phyloP scores from a whole-genome alignment of 2,329 filamentous ascomycete species.

The Sphaceloma murrayae region DNA sequence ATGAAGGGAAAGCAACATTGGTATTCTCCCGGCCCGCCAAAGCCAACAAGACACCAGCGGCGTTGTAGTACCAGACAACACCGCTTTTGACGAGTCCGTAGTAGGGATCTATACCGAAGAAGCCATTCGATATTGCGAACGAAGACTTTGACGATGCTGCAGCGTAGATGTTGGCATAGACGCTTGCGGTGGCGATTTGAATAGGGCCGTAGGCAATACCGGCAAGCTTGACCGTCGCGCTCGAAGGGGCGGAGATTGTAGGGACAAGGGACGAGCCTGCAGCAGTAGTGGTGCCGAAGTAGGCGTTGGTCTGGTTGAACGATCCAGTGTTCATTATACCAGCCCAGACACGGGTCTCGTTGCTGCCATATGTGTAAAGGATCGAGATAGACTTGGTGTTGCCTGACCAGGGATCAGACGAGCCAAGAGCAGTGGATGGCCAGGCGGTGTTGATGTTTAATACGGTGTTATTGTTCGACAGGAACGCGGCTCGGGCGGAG shows the following conservation, averaged over 20 bases:
- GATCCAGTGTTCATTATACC: slow-evolving; percentile 14
- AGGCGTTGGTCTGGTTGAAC: slow-evolving; percentile 14
- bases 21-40: slow-evolving; percentile 12
- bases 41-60: slow-evolving; percentile 7
- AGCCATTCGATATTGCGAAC: neutral
- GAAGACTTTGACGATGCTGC: neutral
- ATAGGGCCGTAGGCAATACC: slow-evolving; percentile 7
- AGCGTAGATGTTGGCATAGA: slow-evolving; percentile 8
- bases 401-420: slow-evolving; percentile 15
- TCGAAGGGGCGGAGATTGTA: neutral
- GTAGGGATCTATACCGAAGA: slow-evolving; percentile 16
- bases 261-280: slow-evolving; percentile 1
- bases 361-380: slow-evolving; percentile 16
- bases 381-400: slow-evolving; percentile 13
- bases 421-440: slow-evolving; percentile 7
- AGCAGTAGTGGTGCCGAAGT: slow-evolving; percentile 8
- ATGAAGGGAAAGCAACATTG: neutral
- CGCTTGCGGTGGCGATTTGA: slow-evolving; percentile 5
- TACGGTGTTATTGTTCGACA: neutral
- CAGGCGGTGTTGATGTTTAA: slow-evolving; percentile 17
- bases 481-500: slow-evolving; percentile 9
- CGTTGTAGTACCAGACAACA: slow-evolving; percentile 17
- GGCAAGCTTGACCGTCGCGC: slow-evolving; percentile 1
- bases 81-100: slow-evolving; percentile 10
- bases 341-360: slow-evolving; percentile 15